Base-by-base conservation (phyloP, 441 rosid genomes). In the Mallotus repandus region DNA sequence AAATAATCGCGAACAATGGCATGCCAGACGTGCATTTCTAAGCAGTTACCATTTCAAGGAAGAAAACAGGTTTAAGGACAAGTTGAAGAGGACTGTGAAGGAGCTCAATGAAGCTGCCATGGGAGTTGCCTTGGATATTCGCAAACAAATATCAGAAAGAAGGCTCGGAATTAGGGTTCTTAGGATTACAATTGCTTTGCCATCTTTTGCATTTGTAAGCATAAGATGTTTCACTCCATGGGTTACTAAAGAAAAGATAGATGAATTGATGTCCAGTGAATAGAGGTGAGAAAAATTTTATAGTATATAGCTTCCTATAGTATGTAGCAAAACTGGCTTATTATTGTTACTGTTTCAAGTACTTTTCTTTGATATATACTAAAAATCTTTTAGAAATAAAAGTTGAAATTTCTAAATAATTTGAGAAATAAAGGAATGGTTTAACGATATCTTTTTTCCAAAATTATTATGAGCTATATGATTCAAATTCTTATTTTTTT, bases 1-100 rank as follows among this genome's bases (percentile, higher is more conserved):
- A 15, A 59, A 57, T 22, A 74, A 68, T n/a, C 71, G 35, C 0
- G 80, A 82, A 43, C 82, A 82, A 2, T 84, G 88, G 83, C 76
- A 77, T 2, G 86, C 88, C 2, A 85, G 91, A 70, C 82, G 86
- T 2, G 86, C 82, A 6, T 85, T 87, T 73, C 60, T 85, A 12
- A 82, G 29, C 56, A 87, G 91, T 69, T 87, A 85, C 59, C 91
- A 56, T 71, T 78, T 84, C 60, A 74, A 82, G 1, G 74, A 63
- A 5, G 52, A 71, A 59, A 57, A 69, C 15, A 75, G 77, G 16
- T 43, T 77, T 9, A 75, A 65, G 66, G 69, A 73, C 9, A 85
- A 69, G 76, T 50, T 84, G 57, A 82, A 63, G 79, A 81, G 76
- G 50, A 78, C 77, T 7, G 56, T 76, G 65, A 85, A 74, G 74